Percentiles rank a stretch among this genome's conserved stretches.
Evolutionary conservation across 345 rosid genomes (phyloP).

Genomic region (Cardamine occulta): DNA sequence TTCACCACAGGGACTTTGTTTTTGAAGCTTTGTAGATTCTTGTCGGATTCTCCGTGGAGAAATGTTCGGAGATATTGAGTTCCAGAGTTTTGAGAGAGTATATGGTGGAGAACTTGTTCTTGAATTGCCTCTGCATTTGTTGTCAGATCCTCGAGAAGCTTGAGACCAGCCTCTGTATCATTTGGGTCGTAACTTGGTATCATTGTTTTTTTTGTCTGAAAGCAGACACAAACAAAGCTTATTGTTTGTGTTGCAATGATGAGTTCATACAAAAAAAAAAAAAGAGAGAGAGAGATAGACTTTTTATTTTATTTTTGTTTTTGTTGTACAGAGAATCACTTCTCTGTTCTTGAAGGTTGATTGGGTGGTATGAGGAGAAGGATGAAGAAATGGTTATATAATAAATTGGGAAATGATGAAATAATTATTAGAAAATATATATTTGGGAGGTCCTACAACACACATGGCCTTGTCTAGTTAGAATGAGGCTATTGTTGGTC

Average conservation of each 20-base stretch:
- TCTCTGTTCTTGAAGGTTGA: slow-evolving; percentile 40
- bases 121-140: slow-evolving; percentile 64
- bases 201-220: slow-evolving; percentile 48
- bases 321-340: slow-evolving; percentile 15
- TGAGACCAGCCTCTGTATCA: slow-evolving; percentile 71
- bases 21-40: slow-evolving; percentile 58
- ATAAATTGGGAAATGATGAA: slow-evolving; percentile 52
- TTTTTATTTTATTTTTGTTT: neutral
- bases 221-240: slow-evolving; percentile 32
- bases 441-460: slow-evolving; percentile 73
- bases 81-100: slow-evolving; percentile 56
- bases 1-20: slow-evolving; percentile 74
- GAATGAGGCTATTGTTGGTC: slow-evolving; percentile 64
- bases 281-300: neutral
- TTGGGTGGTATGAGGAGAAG: slow-evolving; percentile 44
- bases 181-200: slow-evolving; percentile 74
- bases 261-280: neutral
- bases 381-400: slow-evolving; percentile 59
- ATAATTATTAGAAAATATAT: slow-evolving; percentile 40
- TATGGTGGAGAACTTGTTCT: slow-evolving; percentile 58
- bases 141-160: slow-evolving; percentile 76
- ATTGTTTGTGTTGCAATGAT: slow-evolving; percentile 40
- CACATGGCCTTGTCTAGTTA: slow-evolving; percentile 88
- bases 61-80: slow-evolving; percentile 68
- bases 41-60: slow-evolving; percentile 53